A percentile compares a stretch with the other conserved stretches of the same genome.
These are phyloP conservation scores for Fragaria ananassa DNA, from an alignment of 306 rosid genomes.

Conservation along the genomic window DNA sequence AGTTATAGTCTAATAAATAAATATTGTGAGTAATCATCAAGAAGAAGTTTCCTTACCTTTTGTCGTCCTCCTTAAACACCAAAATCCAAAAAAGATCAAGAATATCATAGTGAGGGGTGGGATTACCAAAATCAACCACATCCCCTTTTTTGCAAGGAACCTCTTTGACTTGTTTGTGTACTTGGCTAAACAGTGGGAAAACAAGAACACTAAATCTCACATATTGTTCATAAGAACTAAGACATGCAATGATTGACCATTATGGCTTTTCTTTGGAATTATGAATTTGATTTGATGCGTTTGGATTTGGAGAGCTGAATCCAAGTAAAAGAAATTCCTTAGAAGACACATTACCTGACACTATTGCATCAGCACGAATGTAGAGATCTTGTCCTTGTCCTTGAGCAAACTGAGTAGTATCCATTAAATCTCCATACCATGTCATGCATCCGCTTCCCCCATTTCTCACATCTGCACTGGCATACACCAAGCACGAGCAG, in stretches of 20 bases:
- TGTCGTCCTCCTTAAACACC: not conserved
- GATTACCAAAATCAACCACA: not conserved
- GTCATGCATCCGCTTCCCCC: constrained; percentile 53
- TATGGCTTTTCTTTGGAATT: not conserved
- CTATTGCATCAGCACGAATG: constrained; percentile 27
- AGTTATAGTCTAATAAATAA: not conserved
- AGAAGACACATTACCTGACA: constrained; percentile 19
- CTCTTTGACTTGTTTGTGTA: constrained; percentile 18
- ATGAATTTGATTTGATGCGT: too few relatives aligned
- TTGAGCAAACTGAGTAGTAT: constrained; percentile 38
- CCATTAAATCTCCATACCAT: constrained; percentile 48
- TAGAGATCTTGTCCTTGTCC: constrained; percentile 32
- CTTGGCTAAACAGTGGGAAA: constrained; percentile 11
- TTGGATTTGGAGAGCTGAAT: not conserved
- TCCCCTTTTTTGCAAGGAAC: not conserved
- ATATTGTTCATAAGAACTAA: not conserved
- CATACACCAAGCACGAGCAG: constrained; percentile 57
- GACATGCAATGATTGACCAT: not conserved
- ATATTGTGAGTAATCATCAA: not conserved
- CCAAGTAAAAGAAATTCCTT: not conserved
- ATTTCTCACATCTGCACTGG: constrained; percentile 44
- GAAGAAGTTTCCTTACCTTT: not conserved
- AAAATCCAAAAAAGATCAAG: not conserved
- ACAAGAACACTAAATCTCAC: not conserved
- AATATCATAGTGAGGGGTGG: not conserved